Base-by-base conservation (phyloP, 257 asterid genomes). In the Gentiana macrophylla region DNA sequence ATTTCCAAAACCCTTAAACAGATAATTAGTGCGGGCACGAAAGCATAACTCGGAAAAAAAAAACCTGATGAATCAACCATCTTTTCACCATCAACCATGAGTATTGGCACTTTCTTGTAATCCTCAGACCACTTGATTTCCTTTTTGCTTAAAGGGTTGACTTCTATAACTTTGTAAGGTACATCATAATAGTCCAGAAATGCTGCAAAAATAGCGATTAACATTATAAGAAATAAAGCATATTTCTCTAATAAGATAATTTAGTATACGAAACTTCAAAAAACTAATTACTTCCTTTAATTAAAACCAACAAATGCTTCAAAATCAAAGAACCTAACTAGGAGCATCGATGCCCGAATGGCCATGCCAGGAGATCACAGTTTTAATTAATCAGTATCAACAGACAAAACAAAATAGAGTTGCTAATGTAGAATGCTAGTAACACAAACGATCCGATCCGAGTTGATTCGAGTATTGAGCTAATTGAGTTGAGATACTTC, bases 51-150 rank as follows among this genome's bases (percentile, higher is more conserved):
- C 46, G 57, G 44, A 41, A 46, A 41, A 10, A 41, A 3, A 3
- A 41, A 48, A 91, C 97, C 97, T 83, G 98, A 79, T 58, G 98
- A 91, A 63, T 88, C 89, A 61, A 81, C 90, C 98, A 88, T 74
- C 71, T 75, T 82, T 67, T 78, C 80, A 12, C 93, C 98, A 37
- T 91, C 97, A 70, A 88, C 95, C 90, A 80, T 65, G 72, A 88
- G 62, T 65, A 92, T 82, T 8, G 98, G 98, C 52, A 92, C 94
- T 77, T 92, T 92, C 84, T 81, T 80, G 87, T 92, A 85, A 69
- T 78, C 95, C 24, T 24, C 24, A 49, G 95, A 91, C 93, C 90
- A 91, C 68, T 85, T 85, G 64, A 81, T 84, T 80, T 91, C 98
- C 70, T 81, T 85, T 72, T 83, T 87, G 81, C 78, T 84, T 62